A percentile compares a stretch with the other conserved stretches of the same genome.
Evolutionary conservation across 2,329 filamentous ascomycete species (phyloP).

Genomic region (Phaeosphaeria sp.): DNA sequence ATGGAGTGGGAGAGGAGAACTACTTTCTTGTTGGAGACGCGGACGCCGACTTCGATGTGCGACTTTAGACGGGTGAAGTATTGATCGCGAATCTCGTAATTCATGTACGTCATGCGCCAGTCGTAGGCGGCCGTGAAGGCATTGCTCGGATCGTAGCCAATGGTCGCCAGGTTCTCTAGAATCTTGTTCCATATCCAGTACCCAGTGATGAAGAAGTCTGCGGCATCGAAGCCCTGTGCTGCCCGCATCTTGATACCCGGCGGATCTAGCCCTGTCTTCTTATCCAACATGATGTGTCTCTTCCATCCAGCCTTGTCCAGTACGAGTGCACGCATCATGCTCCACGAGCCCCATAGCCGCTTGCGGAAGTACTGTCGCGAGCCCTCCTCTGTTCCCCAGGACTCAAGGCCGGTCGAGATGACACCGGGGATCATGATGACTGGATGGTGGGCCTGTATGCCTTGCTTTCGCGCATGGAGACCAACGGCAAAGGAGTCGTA

Average conservation of each 20-base stretch:
- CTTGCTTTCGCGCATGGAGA: slow-evolving; percentile 79
- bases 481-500: slow-evolving; percentile 96
- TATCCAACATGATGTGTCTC: slow-evolving; percentile 95
- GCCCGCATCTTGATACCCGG: slow-evolving; percentile 88
- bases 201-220: slow-evolving; percentile 86
- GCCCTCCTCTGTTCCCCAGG: slow-evolving; percentile 87
- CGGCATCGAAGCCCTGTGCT: slow-evolving; percentile 95
- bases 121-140: slow-evolving; percentile 78
- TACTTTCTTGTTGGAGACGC: slow-evolving; percentile 77
- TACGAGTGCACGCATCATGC: slow-evolving; percentile 95
- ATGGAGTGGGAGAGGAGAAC: slow-evolving; percentile 94
- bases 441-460: slow-evolving; percentile 80
- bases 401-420: slow-evolving; percentile 95
- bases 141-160: slow-evolving; percentile 90
- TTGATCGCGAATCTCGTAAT: slow-evolving; percentile 87
- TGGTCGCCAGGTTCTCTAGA: slow-evolving; percentile 91
- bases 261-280: slow-evolving; percentile 87
- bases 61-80: slow-evolving; percentile 92
- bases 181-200: slow-evolving; percentile 99
- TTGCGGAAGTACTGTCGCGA: slow-evolving; percentile 94
- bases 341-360: slow-evolving; percentile 96
- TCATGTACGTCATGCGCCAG: slow-evolving; percentile 89
- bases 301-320: slow-evolving; percentile 96
- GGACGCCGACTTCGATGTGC: slow-evolving; percentile 83
- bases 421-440: slow-evolving; percentile 98